phyloP scores from a whole-genome alignment of 2,329 filamentous ascomycete genomes.

The Nakataea oryzae region DNA sequence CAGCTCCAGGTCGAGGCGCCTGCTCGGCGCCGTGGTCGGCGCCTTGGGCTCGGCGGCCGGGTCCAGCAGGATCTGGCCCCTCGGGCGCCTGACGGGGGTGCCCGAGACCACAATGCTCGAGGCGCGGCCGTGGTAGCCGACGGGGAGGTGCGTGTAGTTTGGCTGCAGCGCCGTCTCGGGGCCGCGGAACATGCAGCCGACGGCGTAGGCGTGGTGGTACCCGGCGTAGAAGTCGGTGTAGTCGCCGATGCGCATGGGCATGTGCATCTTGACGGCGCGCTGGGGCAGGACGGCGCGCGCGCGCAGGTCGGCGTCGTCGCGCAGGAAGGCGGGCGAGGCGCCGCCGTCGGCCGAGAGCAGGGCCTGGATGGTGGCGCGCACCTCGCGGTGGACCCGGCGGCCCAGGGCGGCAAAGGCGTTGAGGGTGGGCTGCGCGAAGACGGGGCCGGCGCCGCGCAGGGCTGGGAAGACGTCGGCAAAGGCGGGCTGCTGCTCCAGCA shows the following conservation, averaged over 20 bases:
- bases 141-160: conserved; percentile 73
- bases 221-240: conserved; percentile 84
- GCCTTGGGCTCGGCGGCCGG: conserved; percentile 49
- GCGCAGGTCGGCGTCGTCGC: conserved; percentile 48
- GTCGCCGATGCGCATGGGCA: conserved; percentile 71
- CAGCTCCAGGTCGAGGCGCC: conserved; percentile 67
- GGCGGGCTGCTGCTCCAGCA: conserved; percentile 46
- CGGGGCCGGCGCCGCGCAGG: conserved; percentile 6
- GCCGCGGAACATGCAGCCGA: conserved; percentile 63
- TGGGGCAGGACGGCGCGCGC: conserved; percentile 48
- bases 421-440: conserved; percentile 17
- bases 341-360: conserved; percentile 49
- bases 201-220: conserved; percentile 60
- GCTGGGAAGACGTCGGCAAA: conserved; percentile 31
- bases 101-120: conserved; percentile 68
- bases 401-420: conserved; percentile 61
- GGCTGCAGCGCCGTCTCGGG: conserved; percentile 63
- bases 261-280: conserved; percentile 49
- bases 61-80: conserved; percentile 62
- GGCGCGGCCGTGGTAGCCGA: conserved; percentile 72
- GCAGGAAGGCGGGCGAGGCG: conserved; percentile 48
- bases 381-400: conserved; percentile 53
- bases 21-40: conserved; percentile 53
- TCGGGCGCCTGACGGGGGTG: conserved; percentile 61
- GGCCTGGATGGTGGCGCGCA: conserved; percentile 58